Evolutionary conservation across 2,329 filamentous ascomycete genomes (phyloP).

Genomic region (Colletotrichum limetticola): DNA sequence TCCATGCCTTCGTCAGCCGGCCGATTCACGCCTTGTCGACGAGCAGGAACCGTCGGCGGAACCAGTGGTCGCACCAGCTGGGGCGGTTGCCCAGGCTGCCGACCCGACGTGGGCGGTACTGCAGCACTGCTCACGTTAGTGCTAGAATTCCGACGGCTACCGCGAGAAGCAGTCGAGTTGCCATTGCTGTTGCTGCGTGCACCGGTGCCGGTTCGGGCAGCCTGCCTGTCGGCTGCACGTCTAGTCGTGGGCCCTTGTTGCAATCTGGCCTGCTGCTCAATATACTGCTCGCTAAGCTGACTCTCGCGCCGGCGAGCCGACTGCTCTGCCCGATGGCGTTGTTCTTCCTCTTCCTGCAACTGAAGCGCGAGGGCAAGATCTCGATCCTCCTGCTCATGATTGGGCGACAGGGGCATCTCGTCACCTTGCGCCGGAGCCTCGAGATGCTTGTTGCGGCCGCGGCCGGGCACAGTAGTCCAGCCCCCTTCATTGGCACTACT

Average conservation of each 20-base stretch:
- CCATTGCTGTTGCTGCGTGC: conserved; percentile 26
- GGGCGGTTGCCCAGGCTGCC: conserved; percentile 31
- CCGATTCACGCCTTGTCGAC: conserved; percentile 49
- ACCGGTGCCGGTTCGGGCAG: conserved; percentile 32
- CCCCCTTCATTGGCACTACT: conserved; percentile 42
- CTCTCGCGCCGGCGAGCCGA: conserved; percentile 74
- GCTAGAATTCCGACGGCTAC: conserved; percentile 26
- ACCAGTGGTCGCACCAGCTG: conserved; percentile 60
- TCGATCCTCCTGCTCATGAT: conserved; percentile 80
- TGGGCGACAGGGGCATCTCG: conserved; percentile 49
- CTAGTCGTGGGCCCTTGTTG: conserved; percentile 41
- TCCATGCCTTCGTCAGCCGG: conserved; percentile 53
- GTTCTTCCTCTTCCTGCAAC: conserved; percentile 93
- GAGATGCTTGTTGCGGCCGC: conserved; percentile 18
- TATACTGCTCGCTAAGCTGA: conserved; percentile 75
- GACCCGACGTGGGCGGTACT: conserved; percentile 16
- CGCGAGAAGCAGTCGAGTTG: conserved; percentile 16
- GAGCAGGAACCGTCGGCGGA: conserved; percentile 52
- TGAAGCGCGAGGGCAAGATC: conserved; percentile 90
- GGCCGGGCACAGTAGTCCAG: conserved; percentile 65
- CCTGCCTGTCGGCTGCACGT: conserved; percentile 38
- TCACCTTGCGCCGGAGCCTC: conserved; percentile 31
- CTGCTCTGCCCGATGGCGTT: conserved; percentile 72
- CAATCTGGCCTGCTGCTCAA: conserved; percentile 69
- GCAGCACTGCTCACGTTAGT: conserved; percentile 35